These are phyloP conservation scores for Metschnikowia chrysomelidarum DNA, from an alignment of 805 yeast species.

Conservation along the genomic window DNA sequence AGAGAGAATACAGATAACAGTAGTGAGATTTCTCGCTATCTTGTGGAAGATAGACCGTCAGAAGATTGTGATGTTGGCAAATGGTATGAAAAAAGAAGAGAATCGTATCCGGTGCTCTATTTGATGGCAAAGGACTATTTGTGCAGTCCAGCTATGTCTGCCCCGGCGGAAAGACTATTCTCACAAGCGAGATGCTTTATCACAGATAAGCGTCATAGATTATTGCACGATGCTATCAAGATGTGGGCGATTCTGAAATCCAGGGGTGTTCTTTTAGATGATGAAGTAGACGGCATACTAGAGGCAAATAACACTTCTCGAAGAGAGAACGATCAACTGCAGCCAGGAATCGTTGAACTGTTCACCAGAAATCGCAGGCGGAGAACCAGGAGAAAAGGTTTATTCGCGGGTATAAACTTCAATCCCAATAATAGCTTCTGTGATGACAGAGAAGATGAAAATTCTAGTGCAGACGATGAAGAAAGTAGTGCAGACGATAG, in stretches of 20 bases:
- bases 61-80: constrained; percentile 1
- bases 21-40: constrained; percentile 2
- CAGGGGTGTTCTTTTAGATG: background rate
- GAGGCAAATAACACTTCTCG: background rate
- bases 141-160: constrained; percentile 3
- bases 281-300: background rate
- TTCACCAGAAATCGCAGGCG: background rate
- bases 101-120: background rate
- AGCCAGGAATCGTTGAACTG: background rate
- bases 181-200: background rate
- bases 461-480: constrained; percentile 1
- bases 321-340: background rate
- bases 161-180: constrained; percentile 1
- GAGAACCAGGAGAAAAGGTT: constrained; percentile 1
- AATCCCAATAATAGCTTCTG: background rate
- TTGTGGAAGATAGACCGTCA: constrained; percentile 1
- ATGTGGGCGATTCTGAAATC: constrained; percentile 1
- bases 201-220: background rate
- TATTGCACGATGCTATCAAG: constrained; percentile 1
- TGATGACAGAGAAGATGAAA: constrained; percentile 1
- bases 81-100: background rate
- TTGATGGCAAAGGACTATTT: constrained; percentile 3
- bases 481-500: background rate
- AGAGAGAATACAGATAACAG: background rate
- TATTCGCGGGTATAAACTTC: constrained; percentile 1